Base-by-base conservation (phyloP, 1,139 yeast species). In the Lodderomyces jiufengensis region DNA sequence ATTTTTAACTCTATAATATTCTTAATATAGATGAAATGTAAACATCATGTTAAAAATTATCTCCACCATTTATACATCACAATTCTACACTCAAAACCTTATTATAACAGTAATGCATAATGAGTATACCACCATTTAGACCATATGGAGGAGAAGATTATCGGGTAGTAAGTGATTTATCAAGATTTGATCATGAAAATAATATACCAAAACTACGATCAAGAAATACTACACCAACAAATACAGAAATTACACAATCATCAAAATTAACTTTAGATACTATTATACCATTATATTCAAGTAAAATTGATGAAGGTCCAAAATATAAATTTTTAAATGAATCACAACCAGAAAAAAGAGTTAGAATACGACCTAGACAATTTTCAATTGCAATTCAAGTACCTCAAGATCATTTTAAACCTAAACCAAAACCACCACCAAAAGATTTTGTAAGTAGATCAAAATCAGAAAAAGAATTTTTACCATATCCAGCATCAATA, bases 171-270 rank as follows among this genome's bases (percentile, higher is more conserved):
- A 57, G 63, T 44, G 65, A 60, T 41, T 41, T 51, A 14, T 59
- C 66, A n/a, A 40, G 65, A 27, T 59, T 60, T 37, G 61, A 59
- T 30, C 29, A 13, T 11, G 59, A 55, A 29, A 41, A 43, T 14
- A 46, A 49, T 3, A 27, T 15, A n/a, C 59, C 59, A 3, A 37
- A 52, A 35, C 50, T 43, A 30, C 42, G 63, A 36, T 57, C 64
- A 5, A 42, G 63, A 40, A 55, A 57, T 36, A 41, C 62, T 2
- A 54, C 64, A 5, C 65, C 64, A 3, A 50, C 61, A 10, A 49
- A 55, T 12, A 32, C 48, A 14, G 47, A 47, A 12, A 23, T 36
- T 26, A 16, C 23, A n/a, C 37, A 37, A 16, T 37, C 13, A 32
- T 43, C 49, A 8, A 44, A 44, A 32, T 20, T 42, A 12, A 49